These are phyloP conservation scores for Cucumis melo DNA, from an alignment of 306 rosid species.

Conservation along the genomic window DNA sequence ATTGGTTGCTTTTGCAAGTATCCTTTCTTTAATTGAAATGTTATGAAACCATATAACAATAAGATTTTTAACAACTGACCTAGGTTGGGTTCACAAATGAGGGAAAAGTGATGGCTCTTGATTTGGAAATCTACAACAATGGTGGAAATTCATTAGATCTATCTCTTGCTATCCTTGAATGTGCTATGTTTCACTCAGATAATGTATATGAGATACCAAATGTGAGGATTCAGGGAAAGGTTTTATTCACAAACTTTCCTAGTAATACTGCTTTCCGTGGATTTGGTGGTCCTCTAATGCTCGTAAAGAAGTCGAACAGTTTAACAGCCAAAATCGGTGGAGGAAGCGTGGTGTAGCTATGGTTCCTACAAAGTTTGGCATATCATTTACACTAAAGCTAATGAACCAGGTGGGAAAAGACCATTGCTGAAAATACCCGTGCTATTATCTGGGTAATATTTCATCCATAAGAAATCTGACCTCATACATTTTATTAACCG, in stretches of 20 bases:
- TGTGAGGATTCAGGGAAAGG: conserved; percentile 66
- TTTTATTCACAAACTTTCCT: conserved; percentile 76
- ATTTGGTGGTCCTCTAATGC: conserved; percentile 92
- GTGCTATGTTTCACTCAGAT: conserved; percentile 92
- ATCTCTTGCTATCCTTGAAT: conserved; percentile 78
- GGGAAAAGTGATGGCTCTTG: conserved; percentile 78
- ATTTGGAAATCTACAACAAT: conserved; percentile 77
- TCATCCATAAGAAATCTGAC: not conserved
- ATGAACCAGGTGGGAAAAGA: conserved; percentile 71
- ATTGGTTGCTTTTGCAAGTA: not conserved
- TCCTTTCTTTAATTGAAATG: not conserved
- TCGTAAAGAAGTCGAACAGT: conserved; percentile 48
- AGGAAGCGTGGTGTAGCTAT: conserved; percentile 84
- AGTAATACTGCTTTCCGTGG: conserved; percentile 96
- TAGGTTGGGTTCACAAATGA: conserved; percentile 93
- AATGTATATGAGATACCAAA: conserved; percentile 95
- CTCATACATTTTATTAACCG: conserved; percentile 12
- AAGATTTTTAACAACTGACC: conserved; percentile 6
- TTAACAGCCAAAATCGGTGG: conserved; percentile 67
- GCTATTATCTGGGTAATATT: not conserved
- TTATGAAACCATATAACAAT: conserved; percentile 3
- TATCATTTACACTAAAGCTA: conserved; percentile 66
- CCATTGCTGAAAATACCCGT: not conserved
- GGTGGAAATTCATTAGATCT: conserved; percentile 86
- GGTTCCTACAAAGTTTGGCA: conserved; percentile 92